phyloP scores from a whole-genome alignment of 179 eudicot genomes.

The Silene vulgaris region DNA sequence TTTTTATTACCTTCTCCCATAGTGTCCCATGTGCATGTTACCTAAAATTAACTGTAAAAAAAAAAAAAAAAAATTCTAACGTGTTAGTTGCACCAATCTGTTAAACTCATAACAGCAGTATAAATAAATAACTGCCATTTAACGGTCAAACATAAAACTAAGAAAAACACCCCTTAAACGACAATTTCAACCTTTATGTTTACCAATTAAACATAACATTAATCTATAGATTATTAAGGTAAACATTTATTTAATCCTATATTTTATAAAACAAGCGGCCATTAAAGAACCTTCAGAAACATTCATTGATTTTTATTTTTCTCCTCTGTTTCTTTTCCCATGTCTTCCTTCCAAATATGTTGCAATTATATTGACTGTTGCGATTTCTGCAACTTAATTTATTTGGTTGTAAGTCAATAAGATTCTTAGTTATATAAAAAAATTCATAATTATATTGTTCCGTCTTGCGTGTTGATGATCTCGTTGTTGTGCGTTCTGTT shows the following conservation, averaged over 20 bases:
- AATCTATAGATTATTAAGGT: background rate
- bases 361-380: slow-evolving; percentile 10
- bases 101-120: no score
- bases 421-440: background rate
- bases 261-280: slow-evolving; percentile 15
- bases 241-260: background rate
- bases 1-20: no score
- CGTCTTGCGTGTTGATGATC: background rate
- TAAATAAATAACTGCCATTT: slow-evolving; percentile 12
- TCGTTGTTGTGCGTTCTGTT: background rate
- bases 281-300: slow-evolving; percentile 5
- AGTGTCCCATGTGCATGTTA: no score
- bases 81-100: no score
- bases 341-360: slow-evolving; percentile 9
- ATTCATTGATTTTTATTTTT: slow-evolving; percentile 8
- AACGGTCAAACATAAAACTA: slow-evolving; percentile 19
- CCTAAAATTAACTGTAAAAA: no score
- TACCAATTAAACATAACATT: background rate
- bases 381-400: slow-evolving; percentile 8
- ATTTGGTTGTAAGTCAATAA: no score
- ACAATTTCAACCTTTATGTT: slow-evolving; percentile 14
- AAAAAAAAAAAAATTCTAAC: no score
- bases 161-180: background rate
- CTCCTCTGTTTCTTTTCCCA: background rate
- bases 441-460: background rate